Evolutionary conservation across 2,329 filamentous ascomycete genomes (phyloP), one percentile per base, ranked within the genome.

Genomic region (Colletotrichum simmondsii): DNA sequence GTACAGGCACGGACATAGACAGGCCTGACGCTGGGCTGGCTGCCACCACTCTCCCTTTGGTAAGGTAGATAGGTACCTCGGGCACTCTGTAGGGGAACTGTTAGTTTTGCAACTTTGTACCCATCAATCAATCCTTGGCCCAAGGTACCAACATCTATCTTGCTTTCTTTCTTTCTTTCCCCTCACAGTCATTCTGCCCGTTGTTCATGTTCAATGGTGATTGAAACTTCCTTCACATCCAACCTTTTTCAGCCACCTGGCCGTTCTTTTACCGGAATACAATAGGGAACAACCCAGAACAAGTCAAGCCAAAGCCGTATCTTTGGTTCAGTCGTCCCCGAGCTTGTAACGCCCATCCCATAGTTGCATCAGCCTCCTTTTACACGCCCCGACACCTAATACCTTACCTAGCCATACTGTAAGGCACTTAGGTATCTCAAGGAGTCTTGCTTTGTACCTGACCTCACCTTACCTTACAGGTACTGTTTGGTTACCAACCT

Each of bases 361-460:
- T 64, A 68, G 69, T 68, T 14, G 42, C 59, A 64, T 64, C 69
- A 49, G 53, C 58, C 59, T 72, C 54, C 53, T 32, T 69, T 26
- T 16, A 42, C 37, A 42, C 37, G 37, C 37, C 37, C 37, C 37
- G 14, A 14, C 42, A 49, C 42, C 42, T 49, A 26, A 54, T 8
- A 46, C 3, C 2, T 19, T 8, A 46, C 3, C 2, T 19, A 49
- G 37, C 42, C 16, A 49, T 49, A 49, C 42, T 49, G 42, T 49
- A 28, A 28, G 26, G 26, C 6, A 10, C 42, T 49, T 49, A 28
- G 26, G 26, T 28, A 49, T 49, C 42, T n/a, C 42, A n/a, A 49
- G 42, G 16, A 19, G 19, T 16, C 42, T 49, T n/a, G 42, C 16
- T 16, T n/a, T 46, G 19, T 46, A 37, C 35, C 35, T 37, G 12